These are phyloP conservation scores for Suillus brevipes DNA, from an alignment of 768 basidiomycete genomes.

Conservation along the genomic window DNA sequence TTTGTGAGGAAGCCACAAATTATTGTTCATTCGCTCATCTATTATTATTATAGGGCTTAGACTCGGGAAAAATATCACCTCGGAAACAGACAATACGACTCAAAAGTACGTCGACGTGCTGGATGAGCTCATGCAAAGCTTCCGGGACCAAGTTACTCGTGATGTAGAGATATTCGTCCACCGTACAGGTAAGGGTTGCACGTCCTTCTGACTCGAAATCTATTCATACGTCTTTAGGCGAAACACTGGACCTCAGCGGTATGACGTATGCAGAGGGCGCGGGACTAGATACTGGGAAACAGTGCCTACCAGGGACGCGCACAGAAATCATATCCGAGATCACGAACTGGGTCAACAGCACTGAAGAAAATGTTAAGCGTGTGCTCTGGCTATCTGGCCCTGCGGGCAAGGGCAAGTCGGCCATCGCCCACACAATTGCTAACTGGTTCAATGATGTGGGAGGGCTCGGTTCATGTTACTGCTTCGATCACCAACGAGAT, in stretches of 20 bases:
- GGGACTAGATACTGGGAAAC: background rate
- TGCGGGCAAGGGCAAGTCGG: too few relatives aligned
- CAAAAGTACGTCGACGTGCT: background rate
- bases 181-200: background rate
- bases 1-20: constrained; percentile 1
- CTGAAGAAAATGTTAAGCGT: background rate
- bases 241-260: background rate
- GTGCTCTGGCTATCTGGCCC: background rate
- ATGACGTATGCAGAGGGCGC: background rate
- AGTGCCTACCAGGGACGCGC: constrained; percentile 24
- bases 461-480: too few relatives aligned
- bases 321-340: constrained; percentile 25
- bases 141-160: background rate
- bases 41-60: background rate
- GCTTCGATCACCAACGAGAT: too few relatives aligned
- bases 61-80: background rate
- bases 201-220: background rate
- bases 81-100: background rate
- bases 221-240: background rate
- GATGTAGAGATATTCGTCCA: background rate
- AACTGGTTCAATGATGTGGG: too few relatives aligned
- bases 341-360: constrained; percentile 21
- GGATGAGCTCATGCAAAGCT: constrained; percentile 3
- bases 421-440: too few relatives aligned
- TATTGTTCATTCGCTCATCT: background rate